Evolutionary conservation across 768 basidiomycete genomes (phyloP).

Genomic region (Tephrocybe sp.): DNA sequence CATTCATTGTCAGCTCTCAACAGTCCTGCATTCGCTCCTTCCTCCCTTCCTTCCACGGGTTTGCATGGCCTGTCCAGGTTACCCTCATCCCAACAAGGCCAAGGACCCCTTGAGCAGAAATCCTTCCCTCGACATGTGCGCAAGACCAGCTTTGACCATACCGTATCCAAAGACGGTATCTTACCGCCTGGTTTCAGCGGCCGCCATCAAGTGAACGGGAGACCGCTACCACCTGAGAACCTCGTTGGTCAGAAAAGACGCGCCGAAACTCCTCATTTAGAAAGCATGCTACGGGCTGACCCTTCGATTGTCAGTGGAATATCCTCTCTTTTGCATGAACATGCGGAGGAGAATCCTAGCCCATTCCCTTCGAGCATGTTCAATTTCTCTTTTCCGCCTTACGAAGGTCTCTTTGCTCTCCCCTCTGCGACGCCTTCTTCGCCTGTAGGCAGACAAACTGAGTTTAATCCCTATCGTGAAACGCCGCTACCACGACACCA

Average conservation of each 20-base stretch:
- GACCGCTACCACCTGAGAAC: constrained; percentile 63
- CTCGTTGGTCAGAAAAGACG: constrained; percentile 72
- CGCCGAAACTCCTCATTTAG: constrained; percentile 77
- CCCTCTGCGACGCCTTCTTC: constrained; percentile 29
- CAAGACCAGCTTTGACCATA: constrained; percentile 95
- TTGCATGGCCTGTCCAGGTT: constrained; percentile 53
- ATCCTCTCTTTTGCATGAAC: constrained; percentile 21
- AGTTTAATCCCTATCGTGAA: constrained; percentile 15
- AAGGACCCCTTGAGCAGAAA: constrained; percentile 37
- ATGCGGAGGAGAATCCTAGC: constrained; percentile 35
- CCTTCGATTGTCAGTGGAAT: constrained; percentile 52
- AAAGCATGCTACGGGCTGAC: constrained; percentile 78
- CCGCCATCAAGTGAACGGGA: constrained; percentile 80
- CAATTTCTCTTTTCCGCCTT: constrained; percentile 70
- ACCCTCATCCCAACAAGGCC: constrained; percentile 38
- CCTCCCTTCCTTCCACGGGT: constrained; percentile 73
- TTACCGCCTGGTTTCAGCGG: constrained; percentile 57
- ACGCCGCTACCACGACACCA: constrained; percentile 8
- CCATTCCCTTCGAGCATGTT: constrained; percentile 68
- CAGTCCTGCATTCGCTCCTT: constrained; percentile 56
- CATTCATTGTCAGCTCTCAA: constrained; percentile 39
- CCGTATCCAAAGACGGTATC: constrained; percentile 68
- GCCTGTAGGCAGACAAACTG: constrained; percentile 17
- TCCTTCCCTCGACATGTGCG: constrained; percentile 82
- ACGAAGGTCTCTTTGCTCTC: constrained; percentile 61